Evolutionary conservation across 2,329 filamentous ascomycete genomes (phyloP), one percentile per base, ranked within the genome.

Genomic region (Botrytis sinoallii): DNA sequence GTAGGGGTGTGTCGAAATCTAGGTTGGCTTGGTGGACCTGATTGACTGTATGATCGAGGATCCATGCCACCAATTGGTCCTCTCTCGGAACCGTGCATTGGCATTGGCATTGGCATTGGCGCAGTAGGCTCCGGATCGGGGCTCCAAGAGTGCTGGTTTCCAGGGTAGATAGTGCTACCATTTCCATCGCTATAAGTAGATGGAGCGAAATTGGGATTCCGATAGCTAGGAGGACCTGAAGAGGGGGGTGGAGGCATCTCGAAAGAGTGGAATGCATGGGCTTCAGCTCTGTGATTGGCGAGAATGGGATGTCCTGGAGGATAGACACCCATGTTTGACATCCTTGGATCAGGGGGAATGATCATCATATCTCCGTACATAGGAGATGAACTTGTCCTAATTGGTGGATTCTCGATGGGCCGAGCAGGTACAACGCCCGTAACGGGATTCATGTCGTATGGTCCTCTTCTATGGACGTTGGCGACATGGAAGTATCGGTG

Each of bases 321-420:
- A 35, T 68, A 57, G 14, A 29, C 66, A 42, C 66, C 66, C 48
- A 68, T 42, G 38, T 12, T 29, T n/a, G 22, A 25, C 66, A 68
- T 68, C 42, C 35, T 38, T 40, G 35, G 8, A n/a, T 52, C 55
- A 25, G 25, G 48, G 12, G 48, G 66, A 6, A 68, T 68, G 16
- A 68, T 32, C 66, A 57, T 69, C 66, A 69, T 42, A 29, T 57
- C 52, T 32, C 52, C 48, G n/a, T 69, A n/a, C 48, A 42, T 57
- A n/a, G 52, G 25, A 20, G 32, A 40, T 57, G 48, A 57, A 57
- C n/a, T 44, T 14, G 48, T 69, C 2, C 55, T 42, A 14, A 40
- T 38, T 1, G 66, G 66, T 16, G 66, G 66, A 14, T 48, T 69
- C 7, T n/a, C 55, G 10, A 69, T 44, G 12, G 66, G 48, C 6